phyloP scores from a whole-genome alignment of 1,284 basidiomycete species.

The Austroboletus novae-zelandiae region DNA sequence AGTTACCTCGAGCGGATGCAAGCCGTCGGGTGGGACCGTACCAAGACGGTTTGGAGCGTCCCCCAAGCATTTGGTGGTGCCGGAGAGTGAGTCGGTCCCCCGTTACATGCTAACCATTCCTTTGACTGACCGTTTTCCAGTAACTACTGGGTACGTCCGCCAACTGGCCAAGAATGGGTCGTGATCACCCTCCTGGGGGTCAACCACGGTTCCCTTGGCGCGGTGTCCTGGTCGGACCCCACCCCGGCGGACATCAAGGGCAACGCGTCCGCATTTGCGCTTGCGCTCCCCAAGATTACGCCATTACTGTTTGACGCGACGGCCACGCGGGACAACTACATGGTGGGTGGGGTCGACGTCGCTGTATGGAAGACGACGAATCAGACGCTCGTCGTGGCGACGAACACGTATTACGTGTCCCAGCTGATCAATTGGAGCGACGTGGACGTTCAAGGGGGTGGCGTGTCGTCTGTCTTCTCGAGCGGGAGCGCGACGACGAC shows the following conservation, averaged over 20 bases:
- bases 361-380: constrained; percentile 40
- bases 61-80: constrained; percentile 70
- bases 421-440: constrained; percentile 23
- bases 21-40: constrained; percentile 58
- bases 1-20: constrained; percentile 56
- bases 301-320: constrained; percentile 39
- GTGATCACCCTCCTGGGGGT: constrained; percentile 62
- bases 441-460: not conserved
- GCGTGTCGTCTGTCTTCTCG: constrained; percentile 9
- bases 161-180: constrained; percentile 67
- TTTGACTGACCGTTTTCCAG: constrained; percentile 1
- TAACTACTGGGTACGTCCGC: constrained; percentile 67
- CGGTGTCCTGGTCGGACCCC: constrained; percentile 70
- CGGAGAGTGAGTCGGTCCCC: constrained; percentile 41
- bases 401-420: constrained; percentile 40
- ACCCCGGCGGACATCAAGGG: constrained; percentile 59
- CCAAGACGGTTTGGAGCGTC: constrained; percentile 63
- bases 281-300: constrained; percentile 39
- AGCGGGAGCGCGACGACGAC: constrained; percentile 13
- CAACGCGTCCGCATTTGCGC: constrained; percentile 54
- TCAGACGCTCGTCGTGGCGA: constrained; percentile 40
- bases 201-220: constrained; percentile 68
- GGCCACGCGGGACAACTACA: constrained; percentile 26
- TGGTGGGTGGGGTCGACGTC: constrained; percentile 38
- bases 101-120: no score